A percentile compares a stretch with the other conserved stretches of the same genome.
Evolutionary conservation across 2,329 filamentous ascomycete species (phyloP).

Genomic region (Colletotrichum eremochloae): DNA sequence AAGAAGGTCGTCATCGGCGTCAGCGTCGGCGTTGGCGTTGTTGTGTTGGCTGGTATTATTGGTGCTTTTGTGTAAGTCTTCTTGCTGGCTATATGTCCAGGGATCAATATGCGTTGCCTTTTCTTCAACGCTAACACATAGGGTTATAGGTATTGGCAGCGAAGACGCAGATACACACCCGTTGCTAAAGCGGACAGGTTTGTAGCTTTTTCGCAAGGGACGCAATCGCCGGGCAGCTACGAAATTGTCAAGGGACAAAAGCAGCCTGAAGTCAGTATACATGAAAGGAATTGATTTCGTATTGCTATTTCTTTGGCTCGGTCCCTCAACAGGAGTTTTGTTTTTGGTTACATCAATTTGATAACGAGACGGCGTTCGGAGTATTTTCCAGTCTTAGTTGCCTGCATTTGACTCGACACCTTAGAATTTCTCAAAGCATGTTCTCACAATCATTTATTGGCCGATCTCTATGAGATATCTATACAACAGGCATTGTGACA

Average conservation of each 20-base stretch:
- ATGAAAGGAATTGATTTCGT: background rate
- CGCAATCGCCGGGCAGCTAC: background rate
- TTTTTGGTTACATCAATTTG: background rate
- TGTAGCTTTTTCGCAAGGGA: background rate
- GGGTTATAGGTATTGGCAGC: background rate
- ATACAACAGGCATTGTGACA: background rate
- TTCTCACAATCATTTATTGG: background rate
- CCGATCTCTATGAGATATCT: background rate
- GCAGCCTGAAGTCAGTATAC: constrained; percentile 4
- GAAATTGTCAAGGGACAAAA: background rate
- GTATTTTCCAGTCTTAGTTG: background rate
- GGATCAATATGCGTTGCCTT: no score
- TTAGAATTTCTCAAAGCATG: background rate
- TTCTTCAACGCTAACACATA: background rate
- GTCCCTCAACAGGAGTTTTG: background rate
- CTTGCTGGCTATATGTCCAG: no score
- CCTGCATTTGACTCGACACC: background rate
- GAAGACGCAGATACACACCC: constrained; percentile 1
- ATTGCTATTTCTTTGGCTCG: background rate
- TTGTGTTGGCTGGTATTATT: constrained; percentile 52
- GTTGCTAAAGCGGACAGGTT: constrained; percentile 8
- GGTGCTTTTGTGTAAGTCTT: constrained; percentile 36
- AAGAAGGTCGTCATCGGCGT: constrained; percentile 63
- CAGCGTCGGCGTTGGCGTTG: constrained; percentile 60
- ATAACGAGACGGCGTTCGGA: background rate